Evolutionary conservation across 768 basidiomycete species (phyloP).

Genomic region (Podaxis sp.): DNA sequence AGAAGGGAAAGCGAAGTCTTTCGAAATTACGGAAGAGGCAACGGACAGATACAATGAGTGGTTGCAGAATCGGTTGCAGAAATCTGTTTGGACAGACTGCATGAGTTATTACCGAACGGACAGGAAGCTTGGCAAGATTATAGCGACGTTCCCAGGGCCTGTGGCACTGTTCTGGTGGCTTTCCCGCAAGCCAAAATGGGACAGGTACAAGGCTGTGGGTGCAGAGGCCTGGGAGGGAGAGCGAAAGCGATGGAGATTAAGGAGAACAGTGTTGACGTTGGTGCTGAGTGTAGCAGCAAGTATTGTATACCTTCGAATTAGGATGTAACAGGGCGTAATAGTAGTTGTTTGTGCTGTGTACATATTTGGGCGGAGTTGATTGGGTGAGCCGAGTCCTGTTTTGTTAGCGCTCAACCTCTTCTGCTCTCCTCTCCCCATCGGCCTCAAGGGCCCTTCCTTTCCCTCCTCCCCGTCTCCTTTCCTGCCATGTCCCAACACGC

Average conservation of each 20-base stretch:
- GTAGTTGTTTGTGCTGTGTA: constrained; percentile 10
- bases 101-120: constrained; percentile 47
- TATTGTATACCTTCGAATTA: background rate
- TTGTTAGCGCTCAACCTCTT: constrained; percentile 13
- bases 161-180: constrained; percentile 54
- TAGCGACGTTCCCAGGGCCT: constrained; percentile 55
- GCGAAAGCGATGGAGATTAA: constrained; percentile 21
- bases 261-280: constrained; percentile 19
- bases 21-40: constrained; percentile 46
- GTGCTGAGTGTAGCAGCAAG: constrained; percentile 2
- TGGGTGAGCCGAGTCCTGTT: constrained; percentile 19
- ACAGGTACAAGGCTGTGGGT: constrained; percentile 38
- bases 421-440: constrained; percentile 21
- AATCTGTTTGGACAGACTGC: constrained; percentile 54
- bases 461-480: constrained; percentile 25
- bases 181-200: constrained; percentile 39
- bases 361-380: constrained; percentile 32
- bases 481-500: constrained; percentile 62
- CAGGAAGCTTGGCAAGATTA: constrained; percentile 33
- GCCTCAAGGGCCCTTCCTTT: constrained; percentile 24
- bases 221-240: constrained; percentile 37
- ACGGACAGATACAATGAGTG: constrained; percentile 50
- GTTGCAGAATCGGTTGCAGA: constrained; percentile 45
- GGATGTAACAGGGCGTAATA: background rate
- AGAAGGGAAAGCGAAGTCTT: constrained; percentile 43